A percentile compares a stretch with the other conserved stretches of the same genome.
Conservation (phyloP, 129 eudicot genomes). For the Flaveria trinervia region DNA sequence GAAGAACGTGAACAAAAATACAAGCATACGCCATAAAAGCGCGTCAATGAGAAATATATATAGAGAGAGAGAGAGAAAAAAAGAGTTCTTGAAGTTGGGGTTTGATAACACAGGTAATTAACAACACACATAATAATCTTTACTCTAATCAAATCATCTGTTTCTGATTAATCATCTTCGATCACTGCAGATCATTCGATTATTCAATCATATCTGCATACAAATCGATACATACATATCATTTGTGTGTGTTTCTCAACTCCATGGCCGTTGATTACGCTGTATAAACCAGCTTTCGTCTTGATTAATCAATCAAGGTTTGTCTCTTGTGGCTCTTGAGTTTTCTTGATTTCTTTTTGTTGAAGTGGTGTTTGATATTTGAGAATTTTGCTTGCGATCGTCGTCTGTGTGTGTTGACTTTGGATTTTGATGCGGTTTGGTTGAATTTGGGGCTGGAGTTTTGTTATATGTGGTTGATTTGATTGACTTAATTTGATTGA, state of each 20-base stretch:
- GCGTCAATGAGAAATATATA: conserved; percentile 25
- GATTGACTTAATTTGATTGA: conserved; percentile 17
- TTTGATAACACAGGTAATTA: conserved; percentile 29
- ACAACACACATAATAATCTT: conserved; percentile 5
- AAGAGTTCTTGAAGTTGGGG: conserved; percentile 38
- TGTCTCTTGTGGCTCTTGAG: conserved; percentile 1
- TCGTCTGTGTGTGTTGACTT: conserved; percentile 38
- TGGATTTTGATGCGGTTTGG: background rate
- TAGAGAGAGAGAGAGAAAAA: conserved; percentile 24
- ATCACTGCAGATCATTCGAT: conserved; percentile 17
- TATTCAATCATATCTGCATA: background rate
- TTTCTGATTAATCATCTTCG: conserved; percentile 24
- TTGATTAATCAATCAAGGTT: conserved; percentile 8
- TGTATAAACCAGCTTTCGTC: conserved; percentile 26
- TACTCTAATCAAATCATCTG: conserved; percentile 24
- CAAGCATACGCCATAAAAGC: conserved; percentile 29
- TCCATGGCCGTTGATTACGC: conserved; percentile 23
- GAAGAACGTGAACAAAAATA: background rate
- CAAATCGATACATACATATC: background rate
- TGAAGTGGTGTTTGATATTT: background rate
- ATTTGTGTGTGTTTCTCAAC: conserved; percentile 15
- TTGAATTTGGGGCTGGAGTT: conserved; percentile 18
- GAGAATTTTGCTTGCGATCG: conserved; percentile 6
- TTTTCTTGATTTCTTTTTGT: background rate
- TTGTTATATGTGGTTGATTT: conserved; percentile 6